A percentile compares a stretch with the other conserved stretches of the same genome.
phyloP scores from a whole-genome alignment of 2,329 filamentous ascomycete genomes.

The Dactylella cylindrospora region DNA sequence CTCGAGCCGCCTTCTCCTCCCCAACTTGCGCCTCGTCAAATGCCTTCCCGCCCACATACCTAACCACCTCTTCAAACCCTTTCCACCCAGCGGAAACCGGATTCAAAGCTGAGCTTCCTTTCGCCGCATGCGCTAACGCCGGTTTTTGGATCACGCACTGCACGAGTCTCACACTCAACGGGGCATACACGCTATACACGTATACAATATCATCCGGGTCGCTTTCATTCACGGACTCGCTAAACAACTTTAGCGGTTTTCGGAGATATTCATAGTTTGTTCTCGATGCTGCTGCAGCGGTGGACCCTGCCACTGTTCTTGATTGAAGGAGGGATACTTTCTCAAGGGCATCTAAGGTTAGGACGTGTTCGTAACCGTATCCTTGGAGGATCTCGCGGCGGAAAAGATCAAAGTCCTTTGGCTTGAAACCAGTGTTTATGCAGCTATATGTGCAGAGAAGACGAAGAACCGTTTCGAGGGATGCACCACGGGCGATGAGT shows the following conservation, averaged over 20 bases:
- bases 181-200: conserved; percentile 95
- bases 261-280: conserved; percentile 90
- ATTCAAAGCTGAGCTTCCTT: conserved; percentile 58
- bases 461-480: conserved; percentile 77
- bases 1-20: conserved; percentile 87
- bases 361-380: conserved; percentile 90
- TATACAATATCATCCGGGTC: conserved; percentile 96
- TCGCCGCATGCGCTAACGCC: conserved; percentile 70
- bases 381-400: conserved; percentile 84
- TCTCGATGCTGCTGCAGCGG: conserved; percentile 65
- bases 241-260: conserved; percentile 81
- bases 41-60: conserved; percentile 81
- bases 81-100: conserved; percentile 68
- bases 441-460: conserved; percentile 89
- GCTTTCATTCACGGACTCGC: conserved; percentile 94
- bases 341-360: conserved; percentile 84
- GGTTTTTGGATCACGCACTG: conserved; percentile 93
- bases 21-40: conserved; percentile 92
- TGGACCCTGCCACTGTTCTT: conserved; percentile 73
- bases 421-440: conserved; percentile 81
- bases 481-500: conserved; percentile 82
- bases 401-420: conserved; percentile 85
- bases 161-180: conserved; percentile 83
- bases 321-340: conserved; percentile 84
- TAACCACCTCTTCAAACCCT: conserved; percentile 88